phyloP scores from a whole-genome alignment of 352 stramenopile species.

The Globisporangium sylvaticum region DNA sequence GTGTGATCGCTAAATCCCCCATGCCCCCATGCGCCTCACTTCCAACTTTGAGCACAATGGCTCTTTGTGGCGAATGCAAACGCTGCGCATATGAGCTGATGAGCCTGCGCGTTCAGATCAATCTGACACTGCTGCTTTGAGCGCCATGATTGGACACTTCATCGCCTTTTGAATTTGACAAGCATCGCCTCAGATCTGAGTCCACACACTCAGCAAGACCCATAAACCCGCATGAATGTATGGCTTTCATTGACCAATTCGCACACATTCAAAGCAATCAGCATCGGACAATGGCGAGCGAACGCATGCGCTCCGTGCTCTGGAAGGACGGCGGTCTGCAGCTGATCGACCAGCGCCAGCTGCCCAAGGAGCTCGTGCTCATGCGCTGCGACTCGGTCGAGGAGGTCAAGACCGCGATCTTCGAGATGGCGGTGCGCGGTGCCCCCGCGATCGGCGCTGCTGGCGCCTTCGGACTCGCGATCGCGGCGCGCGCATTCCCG shows the following conservation, averaged over 20 bases:
- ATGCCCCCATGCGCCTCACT: background rate
- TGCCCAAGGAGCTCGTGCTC: conserved; percentile 59
- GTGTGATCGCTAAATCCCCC: background rate
- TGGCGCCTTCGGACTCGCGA: conserved; percentile 76
- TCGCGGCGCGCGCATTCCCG: conserved; percentile 56
- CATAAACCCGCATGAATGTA: background rate
- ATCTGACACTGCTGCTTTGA: background rate
- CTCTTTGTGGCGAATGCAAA: background rate
- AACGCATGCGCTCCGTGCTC: conserved; percentile 66
- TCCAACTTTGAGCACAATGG: background rate
- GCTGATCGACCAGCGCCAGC: conserved; percentile 75
- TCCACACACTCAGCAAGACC: background rate
- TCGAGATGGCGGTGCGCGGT: conserved; percentile 73
- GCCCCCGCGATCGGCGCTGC: conserved; percentile 83
- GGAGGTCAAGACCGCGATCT: conserved; percentile 52
- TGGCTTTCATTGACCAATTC: conserved; percentile 1
- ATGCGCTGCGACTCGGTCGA: conserved; percentile 65
- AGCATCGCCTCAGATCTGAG: background rate
- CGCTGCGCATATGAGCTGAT: background rate
- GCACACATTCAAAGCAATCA: background rate
- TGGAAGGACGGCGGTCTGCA: conserved; percentile 61
- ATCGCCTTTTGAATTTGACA: background rate
- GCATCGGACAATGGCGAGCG: conserved; percentile 21
- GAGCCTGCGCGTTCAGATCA: background rate
- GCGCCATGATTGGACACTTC: background rate